phyloP scores from a whole-genome alignment of 768 basidiomycete species.

The Pleurotus tuoliensis region DNA sequence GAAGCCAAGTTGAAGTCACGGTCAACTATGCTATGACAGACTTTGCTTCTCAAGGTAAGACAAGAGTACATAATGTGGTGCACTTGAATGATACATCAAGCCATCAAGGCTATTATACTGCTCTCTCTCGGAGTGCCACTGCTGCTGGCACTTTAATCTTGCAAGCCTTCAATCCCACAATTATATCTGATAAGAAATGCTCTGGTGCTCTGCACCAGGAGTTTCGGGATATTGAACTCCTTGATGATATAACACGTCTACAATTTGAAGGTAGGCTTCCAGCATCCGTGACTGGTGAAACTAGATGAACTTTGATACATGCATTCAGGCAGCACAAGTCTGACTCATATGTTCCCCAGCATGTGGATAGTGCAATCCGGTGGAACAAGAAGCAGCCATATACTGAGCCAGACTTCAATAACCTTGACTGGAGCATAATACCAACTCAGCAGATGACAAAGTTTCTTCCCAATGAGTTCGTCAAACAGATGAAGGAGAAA shows the following conservation, averaged over 20 bases:
- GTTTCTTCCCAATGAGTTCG: neutral
- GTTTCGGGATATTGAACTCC: slow-evolving; percentile 28
- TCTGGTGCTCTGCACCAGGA: slow-evolving; percentile 21
- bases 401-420: neutral
- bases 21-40: slow-evolving; percentile 31
- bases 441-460: neutral
- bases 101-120: slow-evolving; percentile 27
- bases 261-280: slow-evolving; percentile 18
- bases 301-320: slow-evolving; percentile 12
- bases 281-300: slow-evolving; percentile 8
- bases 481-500: neutral
- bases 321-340: neutral
- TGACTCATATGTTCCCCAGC: neutral
- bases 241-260: slow-evolving; percentile 29
- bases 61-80: slow-evolving; percentile 20
- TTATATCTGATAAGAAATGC: slow-evolving; percentile 20
- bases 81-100: slow-evolving; percentile 18
- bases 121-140: slow-evolving; percentile 22
- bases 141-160: slow-evolving; percentile 20
- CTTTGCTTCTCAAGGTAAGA: slow-evolving; percentile 30
- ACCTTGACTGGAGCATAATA: neutral
- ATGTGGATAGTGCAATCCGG: neutral
- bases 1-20: slow-evolving; percentile 21
- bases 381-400: neutral
- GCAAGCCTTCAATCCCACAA: slow-evolving; percentile 15